phyloP scores from a whole-genome alignment of 345 rosid genomes.

The Diplotaxis tenuifolia region DNA sequence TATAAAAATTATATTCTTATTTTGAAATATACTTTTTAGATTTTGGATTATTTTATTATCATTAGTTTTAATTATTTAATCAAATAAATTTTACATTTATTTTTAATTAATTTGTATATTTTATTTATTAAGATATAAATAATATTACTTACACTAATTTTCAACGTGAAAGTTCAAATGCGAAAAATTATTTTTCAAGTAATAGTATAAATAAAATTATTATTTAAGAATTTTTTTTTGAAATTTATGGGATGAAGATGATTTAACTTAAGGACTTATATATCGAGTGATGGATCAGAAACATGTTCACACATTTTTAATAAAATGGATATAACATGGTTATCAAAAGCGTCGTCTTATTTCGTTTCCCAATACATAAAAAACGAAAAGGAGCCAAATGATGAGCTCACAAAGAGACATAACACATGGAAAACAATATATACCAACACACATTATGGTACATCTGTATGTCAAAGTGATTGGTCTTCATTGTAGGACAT shows the following conservation, averaged over 20 bases:
- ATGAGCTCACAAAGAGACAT: slow-evolving; percentile 33
- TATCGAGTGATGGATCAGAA: neutral
- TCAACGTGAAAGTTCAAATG: too few relatives aligned
- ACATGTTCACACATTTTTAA: neutral
- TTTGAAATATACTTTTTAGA: too few relatives aligned
- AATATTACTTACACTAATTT: too few relatives aligned
- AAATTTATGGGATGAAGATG: neutral
- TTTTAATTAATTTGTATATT: too few relatives aligned
- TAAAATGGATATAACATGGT: neutral
- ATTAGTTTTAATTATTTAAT: too few relatives aligned
- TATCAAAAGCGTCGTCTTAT: slow-evolving; percentile 15
- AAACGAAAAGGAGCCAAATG: slow-evolving; percentile 12
- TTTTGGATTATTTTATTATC: too few relatives aligned
- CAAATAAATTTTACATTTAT: too few relatives aligned
- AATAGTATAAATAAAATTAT: neutral
- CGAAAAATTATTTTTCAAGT: too few relatives aligned
- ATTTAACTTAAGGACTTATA: neutral
- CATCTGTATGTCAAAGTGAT: slow-evolving; percentile 23
- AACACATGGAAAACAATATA: slow-evolving; percentile 34
- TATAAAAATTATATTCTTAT: too few relatives aligned
- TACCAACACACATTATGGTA: slow-evolving; percentile 24
- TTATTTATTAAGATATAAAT: too few relatives aligned
- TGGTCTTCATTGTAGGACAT: slow-evolving; percentile 33
- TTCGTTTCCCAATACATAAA: slow-evolving; percentile 18
- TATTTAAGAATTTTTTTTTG: neutral